Evolutionary conservation across 306 rosid genomes (phyloP), one percentile per base, ranked within the genome.

Genomic region (Hippophae gyantsensis): DNA sequence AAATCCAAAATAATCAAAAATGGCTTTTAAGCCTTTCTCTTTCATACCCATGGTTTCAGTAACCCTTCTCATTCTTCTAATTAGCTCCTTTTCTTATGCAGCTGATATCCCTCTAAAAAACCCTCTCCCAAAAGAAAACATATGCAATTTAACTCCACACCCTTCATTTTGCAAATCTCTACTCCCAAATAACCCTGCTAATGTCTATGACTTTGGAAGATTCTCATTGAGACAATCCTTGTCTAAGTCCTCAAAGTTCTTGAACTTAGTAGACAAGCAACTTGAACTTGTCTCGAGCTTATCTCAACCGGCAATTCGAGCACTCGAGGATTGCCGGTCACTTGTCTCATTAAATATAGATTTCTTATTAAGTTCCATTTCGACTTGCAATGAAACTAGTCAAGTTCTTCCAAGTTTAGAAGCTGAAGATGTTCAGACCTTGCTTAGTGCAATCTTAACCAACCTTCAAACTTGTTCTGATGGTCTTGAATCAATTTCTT

Each of bases 391-490:
- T 45, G 60, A 63, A 13, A 65, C 67, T 0, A 61, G 64, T n/a
- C 40, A 13, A 1, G 62, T 65, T 48, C 82, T 78, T 32, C 40
- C 79, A 0, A 62, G 53, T 64, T 40, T 48, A 10, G 60, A 57
- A 18, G 79, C 73, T 7, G 82, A 78, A 5, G 71, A 73, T 32
- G 42, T 69, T 58, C 78, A 56, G 10, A 78, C 78, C 48, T 38
- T 62, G 53, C 73, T 78, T 13, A 78, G 82, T 42, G 65, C 82
- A 27, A 48, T 78, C n/a, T 8, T 73, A 51, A 78, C 79, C 48
- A 78, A 78, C 64, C 71, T 64, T 18, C 67, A 73, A 26, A 77
- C 82, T 6, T 72, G 78, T 52, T 61, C 44, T 0, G 82, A 77
- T 13, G 72, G 78, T 10, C 60, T 78, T n/a, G 42, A 56, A 7